Conservation (phyloP, 2,329 filamentous ascomycete species). For the Chaetomiaceae sp. region DNA sequence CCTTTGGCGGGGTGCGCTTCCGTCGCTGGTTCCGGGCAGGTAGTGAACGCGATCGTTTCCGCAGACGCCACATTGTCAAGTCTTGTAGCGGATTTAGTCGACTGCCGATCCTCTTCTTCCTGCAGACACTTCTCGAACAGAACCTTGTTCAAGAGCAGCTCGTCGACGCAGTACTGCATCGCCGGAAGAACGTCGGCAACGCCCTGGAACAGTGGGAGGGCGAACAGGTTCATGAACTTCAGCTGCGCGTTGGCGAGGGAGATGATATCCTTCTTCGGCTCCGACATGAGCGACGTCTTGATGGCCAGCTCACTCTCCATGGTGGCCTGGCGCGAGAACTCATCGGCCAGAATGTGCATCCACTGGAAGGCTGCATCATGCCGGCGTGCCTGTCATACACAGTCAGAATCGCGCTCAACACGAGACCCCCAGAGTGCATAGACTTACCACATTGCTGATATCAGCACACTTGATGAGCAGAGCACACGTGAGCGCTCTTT, state of each 20-base stretch:
- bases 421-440: not conserved
- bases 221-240: constrained; percentile 95
- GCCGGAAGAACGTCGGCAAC: constrained; percentile 81
- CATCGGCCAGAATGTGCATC: constrained; percentile 91
- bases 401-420: constrained; percentile 4
- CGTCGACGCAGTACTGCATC: constrained; percentile 78
- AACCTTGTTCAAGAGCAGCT: constrained; percentile 71
- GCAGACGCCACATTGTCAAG: constrained; percentile 36
- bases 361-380: constrained; percentile 80
- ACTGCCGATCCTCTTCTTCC: constrained; percentile 48
- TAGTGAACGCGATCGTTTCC: constrained; percentile 41
- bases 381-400: constrained; percentile 63
- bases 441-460: constrained; percentile 92
- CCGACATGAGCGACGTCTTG: constrained; percentile 78
- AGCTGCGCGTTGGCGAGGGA: constrained; percentile 86
- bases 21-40: constrained; percentile 23
- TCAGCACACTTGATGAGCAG: constrained; percentile 96
- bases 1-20: constrained; percentile 21
- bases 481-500: constrained; percentile 78
- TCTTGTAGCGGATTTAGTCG: constrained; percentile 32
- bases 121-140: constrained; percentile 68
- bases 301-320: constrained; percentile 90
- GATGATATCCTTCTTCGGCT: constrained; percentile 75
- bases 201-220: constrained; percentile 83
- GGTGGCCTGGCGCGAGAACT: constrained; percentile 86